These are phyloP conservation scores for Pyrus betulifolia DNA, from an alignment of 306 rosid species.

Conservation along the genomic window DNA sequence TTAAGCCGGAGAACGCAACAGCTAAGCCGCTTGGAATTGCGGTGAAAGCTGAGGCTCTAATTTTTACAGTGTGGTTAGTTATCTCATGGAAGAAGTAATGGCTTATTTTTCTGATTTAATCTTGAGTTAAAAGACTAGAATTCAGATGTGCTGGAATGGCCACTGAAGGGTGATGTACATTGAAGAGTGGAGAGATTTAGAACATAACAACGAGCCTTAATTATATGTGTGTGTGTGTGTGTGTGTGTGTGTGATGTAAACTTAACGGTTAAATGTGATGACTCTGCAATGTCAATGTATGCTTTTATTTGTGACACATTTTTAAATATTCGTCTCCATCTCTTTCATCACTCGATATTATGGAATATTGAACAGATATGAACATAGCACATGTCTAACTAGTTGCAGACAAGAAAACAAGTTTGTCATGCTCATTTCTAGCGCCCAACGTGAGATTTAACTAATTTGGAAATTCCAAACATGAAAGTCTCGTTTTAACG, in stretches of 20 bases:
- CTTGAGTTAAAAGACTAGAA: slow-evolving; percentile 3
- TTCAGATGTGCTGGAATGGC: slow-evolving; percentile 30
- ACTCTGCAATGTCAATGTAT: background rate
- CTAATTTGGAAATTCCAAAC: too few species aligned
- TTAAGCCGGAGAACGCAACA: slow-evolving; percentile 35
- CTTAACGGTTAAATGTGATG: background rate
- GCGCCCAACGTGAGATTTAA: too few species aligned
- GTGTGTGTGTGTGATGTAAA: slow-evolving; percentile 15
- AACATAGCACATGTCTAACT: too few species aligned
- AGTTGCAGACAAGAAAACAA: too few species aligned
- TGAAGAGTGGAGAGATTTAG: slow-evolving; percentile 34
- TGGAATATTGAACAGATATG: too few species aligned
- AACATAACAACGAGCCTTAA: slow-evolving; percentile 14
- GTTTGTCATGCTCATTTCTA: too few species aligned
- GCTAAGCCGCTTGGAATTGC: slow-evolving; percentile 32
- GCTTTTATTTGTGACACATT: background rate
- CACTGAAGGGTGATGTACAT: slow-evolving; percentile 52
- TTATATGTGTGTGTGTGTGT: slow-evolving; percentile 9
- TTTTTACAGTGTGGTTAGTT: slow-evolving; percentile 23
- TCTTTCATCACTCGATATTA: background rate
- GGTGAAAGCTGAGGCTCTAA: slow-evolving; percentile 33
- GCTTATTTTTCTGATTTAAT: background rate
- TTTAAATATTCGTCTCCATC: background rate
- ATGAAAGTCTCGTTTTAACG: too few species aligned
- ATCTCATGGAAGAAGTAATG: slow-evolving; percentile 21